These are phyloP conservation scores for Medicago ruthenica DNA, from an alignment of 306 rosid genomes.

Conservation along the genomic window DNA sequence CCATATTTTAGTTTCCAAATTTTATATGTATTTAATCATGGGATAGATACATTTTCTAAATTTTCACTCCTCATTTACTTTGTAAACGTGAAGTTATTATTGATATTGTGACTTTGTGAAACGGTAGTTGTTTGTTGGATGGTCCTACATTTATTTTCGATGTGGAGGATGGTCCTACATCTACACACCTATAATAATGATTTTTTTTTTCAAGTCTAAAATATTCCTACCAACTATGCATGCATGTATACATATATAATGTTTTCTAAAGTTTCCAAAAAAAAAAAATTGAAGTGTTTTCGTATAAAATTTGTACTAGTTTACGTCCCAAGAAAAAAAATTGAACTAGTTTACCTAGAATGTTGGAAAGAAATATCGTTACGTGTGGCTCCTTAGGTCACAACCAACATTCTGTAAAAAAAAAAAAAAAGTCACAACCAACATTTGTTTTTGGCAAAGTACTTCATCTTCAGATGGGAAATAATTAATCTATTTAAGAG, in stretches of 20 bases:
- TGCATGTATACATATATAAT: slow-evolving; percentile 13
- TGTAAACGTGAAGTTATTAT: slow-evolving; percentile 40
- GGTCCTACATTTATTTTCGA: slow-evolving; percentile 7
- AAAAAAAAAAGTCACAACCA: slow-evolving; percentile 21
- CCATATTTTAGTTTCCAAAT: too few species aligned
- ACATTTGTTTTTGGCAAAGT: not conserved
- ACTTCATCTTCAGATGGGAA: not conserved
- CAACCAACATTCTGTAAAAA: slow-evolving; percentile 28
- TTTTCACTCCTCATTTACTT: slow-evolving; percentile 20
- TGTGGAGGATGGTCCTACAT: slow-evolving; percentile 39
- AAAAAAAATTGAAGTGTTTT: not conserved
- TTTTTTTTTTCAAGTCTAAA: not conserved
- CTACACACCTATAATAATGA: not conserved
- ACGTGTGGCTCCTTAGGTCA: slow-evolving; percentile 10
- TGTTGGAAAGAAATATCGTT: slow-evolving; percentile 36
- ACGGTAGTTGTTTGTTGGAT: slow-evolving; percentile 38
- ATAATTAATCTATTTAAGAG: not conserved
- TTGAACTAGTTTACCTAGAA: not conserved
- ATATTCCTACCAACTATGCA: slow-evolving; percentile 23
- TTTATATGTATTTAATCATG: not conserved
- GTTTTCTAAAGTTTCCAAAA: not conserved
- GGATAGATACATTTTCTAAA: slow-evolving; percentile 13
- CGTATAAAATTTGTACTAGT: slow-evolving; percentile 10
- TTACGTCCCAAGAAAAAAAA: not conserved
- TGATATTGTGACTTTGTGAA: slow-evolving; percentile 29